Evolutionary conservation across 1,284 basidiomycete species (phyloP), one percentile per base, ranked within the genome.

Genomic region (Tylopilus sp.): DNA sequence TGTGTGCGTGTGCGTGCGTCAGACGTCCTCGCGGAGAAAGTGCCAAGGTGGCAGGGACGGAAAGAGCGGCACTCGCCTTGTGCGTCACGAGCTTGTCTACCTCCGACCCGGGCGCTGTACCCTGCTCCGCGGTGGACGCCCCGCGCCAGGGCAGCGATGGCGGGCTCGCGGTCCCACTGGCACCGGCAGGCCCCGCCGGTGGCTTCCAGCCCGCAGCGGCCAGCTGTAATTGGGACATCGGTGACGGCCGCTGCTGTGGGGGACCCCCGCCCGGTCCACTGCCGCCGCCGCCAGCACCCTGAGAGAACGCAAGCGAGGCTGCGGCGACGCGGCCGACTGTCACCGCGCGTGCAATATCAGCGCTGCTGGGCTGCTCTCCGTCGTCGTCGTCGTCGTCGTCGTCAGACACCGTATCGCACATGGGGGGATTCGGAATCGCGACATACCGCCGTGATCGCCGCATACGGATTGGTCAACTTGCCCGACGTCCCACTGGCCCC

Each of bases 291-390:
- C 11, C 33, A 10, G 15, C 21, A 8, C n/a, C 25, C 26, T 36
- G 46, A 7, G 47, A 66, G 55, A 75, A 74, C 13, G 71, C 68
- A 16, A 73, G 62, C n/a, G 75, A 72, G 7, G 75, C 73, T 26
- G 79, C 75, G 8, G 79, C 78, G 39, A 81, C 74, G 26, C 76
- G 70, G 8, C 77, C 76, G 16, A 42, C 31, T 9, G 30, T 2
- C 40, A 73, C 65, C 15, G 71, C 68, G 47, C 66, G 68, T 34
- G 60, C 42, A 3, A 52, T 39, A n/a, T 54, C 52, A 4, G 13
- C 46, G 28, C n/a, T 28, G 28, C 8, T 35, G 36, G 39, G 8
- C 48, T 49, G 5, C 23, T 3, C 2, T 6, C 2, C 7, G 12
- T 13, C 19, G 7, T 7, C 15, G 16, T 8, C 28, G 11, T 12